Evolutionary conservation across 148 eudicot genomes (phyloP).

Genomic region (Spergularia marina): DNA sequence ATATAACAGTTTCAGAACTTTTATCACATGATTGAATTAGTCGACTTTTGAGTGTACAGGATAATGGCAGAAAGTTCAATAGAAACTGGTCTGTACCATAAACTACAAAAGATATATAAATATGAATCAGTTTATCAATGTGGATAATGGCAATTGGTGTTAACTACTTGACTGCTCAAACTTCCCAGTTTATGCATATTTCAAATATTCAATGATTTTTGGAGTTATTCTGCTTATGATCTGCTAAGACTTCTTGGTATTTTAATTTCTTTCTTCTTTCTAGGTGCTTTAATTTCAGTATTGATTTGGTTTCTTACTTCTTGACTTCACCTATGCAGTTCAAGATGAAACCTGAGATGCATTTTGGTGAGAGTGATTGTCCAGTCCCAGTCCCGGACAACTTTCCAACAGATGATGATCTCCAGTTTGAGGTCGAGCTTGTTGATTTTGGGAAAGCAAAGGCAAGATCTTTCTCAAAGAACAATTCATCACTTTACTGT

Average conservation of each 20-base stretch:
- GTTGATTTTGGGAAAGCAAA: slow-evolving; percentile 88
- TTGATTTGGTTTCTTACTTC: neutral
- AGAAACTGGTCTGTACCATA: neutral
- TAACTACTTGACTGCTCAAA: neutral
- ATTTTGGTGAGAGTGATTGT: slow-evolving; percentile 89
- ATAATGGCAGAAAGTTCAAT: neutral
- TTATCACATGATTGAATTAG: neutral
- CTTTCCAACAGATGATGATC: slow-evolving; percentile 88
- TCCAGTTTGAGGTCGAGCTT: slow-evolving; percentile 89
- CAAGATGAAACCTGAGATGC: slow-evolving; percentile 91
- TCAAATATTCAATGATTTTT: neutral
- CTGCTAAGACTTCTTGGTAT: neutral
- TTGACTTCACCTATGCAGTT: slow-evolving; percentile 48
- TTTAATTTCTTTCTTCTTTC: neutral
- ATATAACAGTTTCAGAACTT: neutral
- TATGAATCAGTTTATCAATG: neutral
- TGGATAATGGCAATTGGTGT: slow-evolving; percentile 5
- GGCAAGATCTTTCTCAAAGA: slow-evolving; percentile 40
- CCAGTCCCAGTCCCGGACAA: slow-evolving; percentile 72
- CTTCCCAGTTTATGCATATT: neutral
- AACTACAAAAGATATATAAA: too few relatives aligned
- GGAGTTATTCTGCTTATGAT: slow-evolving; percentile 5
- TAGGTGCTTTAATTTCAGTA: neutral
- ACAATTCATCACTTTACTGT: neutral
- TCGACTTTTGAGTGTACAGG: neutral